A percentile compares a stretch with the other conserved stretches of the same genome.
These are phyloP conservation scores for Fusarium compactum DNA, from an alignment of 2,329 filamentous ascomycete genomes.

Conservation along the genomic window DNA sequence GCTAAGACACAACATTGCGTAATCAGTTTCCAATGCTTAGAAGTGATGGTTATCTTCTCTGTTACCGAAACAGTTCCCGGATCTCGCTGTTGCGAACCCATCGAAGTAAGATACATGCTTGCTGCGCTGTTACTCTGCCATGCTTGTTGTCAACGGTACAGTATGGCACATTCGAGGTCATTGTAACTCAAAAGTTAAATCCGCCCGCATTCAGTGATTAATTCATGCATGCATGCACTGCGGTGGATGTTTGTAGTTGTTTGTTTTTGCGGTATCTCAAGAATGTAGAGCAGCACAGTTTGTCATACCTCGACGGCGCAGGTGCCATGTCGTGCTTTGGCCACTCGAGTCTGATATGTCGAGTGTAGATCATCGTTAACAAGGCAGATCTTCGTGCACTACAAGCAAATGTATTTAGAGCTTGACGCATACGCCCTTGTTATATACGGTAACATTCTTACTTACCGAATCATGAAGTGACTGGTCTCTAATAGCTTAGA, in stretches of 20 bases:
- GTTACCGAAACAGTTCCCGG: not conserved
- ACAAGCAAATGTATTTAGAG: conserved; percentile 9
- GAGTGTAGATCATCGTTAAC: conserved; percentile 12
- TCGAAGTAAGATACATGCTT: conserved; percentile 34
- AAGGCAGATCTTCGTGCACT: conserved; percentile 19
- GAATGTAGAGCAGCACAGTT: conserved; percentile 31
- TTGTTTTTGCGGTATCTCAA: conserved; percentile 42
- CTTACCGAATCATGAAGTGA: not conserved
- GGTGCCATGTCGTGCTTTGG: conserved; percentile 40
- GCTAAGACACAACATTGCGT: not conserved
- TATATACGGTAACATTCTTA: conserved; percentile 2
- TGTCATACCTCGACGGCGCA: conserved; percentile 41
- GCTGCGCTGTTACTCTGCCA: conserved; percentile 37
- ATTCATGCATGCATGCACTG: conserved; percentile 38
- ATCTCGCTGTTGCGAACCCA: conserved; percentile 1
- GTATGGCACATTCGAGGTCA: conserved; percentile 35
- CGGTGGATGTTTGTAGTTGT: conserved; percentile 7
- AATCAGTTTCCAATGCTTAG: not conserved
- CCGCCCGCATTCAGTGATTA: conserved; percentile 28
- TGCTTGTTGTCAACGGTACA: conserved; percentile 39
- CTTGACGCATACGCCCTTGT: conserved; percentile 1
- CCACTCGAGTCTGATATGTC: conserved; percentile 20
- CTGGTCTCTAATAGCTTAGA: conserved; percentile 6
- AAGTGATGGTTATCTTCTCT: not conserved
- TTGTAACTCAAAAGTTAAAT: conserved; percentile 22